Evolutionary conservation across 1,139 yeast genomes (phyloP), one percentile per base, ranked within the genome.

Genomic region (Fermentozyma sake): DNA sequence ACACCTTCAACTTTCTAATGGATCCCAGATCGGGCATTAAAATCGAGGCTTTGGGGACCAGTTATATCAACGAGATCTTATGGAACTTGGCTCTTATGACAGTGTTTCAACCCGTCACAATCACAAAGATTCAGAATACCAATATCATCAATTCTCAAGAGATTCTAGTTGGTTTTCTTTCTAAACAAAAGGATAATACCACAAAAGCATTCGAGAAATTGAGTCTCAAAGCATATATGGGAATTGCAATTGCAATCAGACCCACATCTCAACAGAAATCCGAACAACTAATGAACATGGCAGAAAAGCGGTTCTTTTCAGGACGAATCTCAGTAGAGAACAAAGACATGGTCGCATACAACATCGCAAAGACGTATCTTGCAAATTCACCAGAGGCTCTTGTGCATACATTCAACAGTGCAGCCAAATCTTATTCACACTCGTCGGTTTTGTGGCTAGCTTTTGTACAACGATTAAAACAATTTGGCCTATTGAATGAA

Each of bases 401-500:
- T 4, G 33, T 61, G 11, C 46, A 46, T 11, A 38, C 39, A 7
- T 66, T 66, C 41, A 60, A 63, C 35, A 36, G 37, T 4, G 54
- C 57, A 3, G 48, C 58, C 4, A 35, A 37, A 6, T 37, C 39
- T 7, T 44, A 47, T 29, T 45, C 50, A 0, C 41, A 46, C 16
- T 53, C 59, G 2, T 44, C 67, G 3, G 37, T 45, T 3, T 23
- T 62, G 9, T 67, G 73, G 73, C 37, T 60, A 4, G 50, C 52
- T 6, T 59, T 67, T 26, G 45, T 61, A 16, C 50, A 52, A 26
- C 59, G 56, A 32, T 45, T 67, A n/a, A 37, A 44, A 7, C 51
- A 46, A 20, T 54, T 64, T 35, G 63, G 55, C 4, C 44, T 65
- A 4, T 45, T 67, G 18, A 57, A 53, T n/a, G 51, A 46, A 12